Percentiles rank a stretch among this genome's conserved stretches.
phyloP scores from a whole-genome alignment of 768 basidiomycete species.

The Gymnopilus junonius region DNA sequence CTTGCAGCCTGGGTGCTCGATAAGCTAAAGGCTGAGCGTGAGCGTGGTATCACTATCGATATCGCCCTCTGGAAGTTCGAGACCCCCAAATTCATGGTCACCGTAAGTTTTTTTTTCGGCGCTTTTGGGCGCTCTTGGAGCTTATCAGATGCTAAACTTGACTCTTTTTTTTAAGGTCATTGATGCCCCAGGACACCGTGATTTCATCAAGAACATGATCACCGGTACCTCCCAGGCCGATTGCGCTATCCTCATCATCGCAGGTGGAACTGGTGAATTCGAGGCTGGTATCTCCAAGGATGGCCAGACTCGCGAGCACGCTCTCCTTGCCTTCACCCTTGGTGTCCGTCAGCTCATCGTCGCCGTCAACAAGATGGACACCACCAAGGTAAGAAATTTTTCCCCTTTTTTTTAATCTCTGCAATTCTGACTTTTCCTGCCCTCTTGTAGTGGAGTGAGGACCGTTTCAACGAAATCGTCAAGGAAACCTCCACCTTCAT shows the following conservation, averaged over 20 bases:
- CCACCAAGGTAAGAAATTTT: slow-evolving; percentile 74
- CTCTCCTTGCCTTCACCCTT: slow-evolving; percentile 98
- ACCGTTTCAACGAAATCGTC: slow-evolving; percentile 99
- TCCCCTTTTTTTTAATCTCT: background rate
- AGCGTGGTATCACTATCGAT: slow-evolving; percentile 99
- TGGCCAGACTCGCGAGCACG: slow-evolving; percentile 99
- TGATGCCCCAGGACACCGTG: slow-evolving; percentile 99
- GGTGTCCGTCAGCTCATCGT: slow-evolving; percentile 99
- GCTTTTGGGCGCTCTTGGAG: slow-evolving; percentile 7
- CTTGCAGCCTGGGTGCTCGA: slow-evolving; percentile 96
- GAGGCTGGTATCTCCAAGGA: slow-evolving; percentile 99
- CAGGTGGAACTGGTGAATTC: slow-evolving; percentile 99
- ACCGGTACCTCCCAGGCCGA: slow-evolving; percentile 99
- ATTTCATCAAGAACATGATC: slow-evolving; percentile 99
- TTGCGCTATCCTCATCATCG: slow-evolving; percentile 99
- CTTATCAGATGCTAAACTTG: slow-evolving; percentile 24
- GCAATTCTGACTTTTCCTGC: slow-evolving; percentile 1
- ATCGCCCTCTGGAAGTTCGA: slow-evolving; percentile 99
- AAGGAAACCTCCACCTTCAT: slow-evolving; percentile 98
- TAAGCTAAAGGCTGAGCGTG: slow-evolving; percentile 99
- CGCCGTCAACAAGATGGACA: slow-evolving; percentile 99
- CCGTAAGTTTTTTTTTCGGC: slow-evolving; percentile 61
- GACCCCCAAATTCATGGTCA: slow-evolving; percentile 95
- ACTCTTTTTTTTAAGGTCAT: slow-evolving; percentile 73
- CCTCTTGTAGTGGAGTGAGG: slow-evolving; percentile 87